Conservation (phyloP, 768 basidiomycete species). For the Termitomyces sp. region DNA sequence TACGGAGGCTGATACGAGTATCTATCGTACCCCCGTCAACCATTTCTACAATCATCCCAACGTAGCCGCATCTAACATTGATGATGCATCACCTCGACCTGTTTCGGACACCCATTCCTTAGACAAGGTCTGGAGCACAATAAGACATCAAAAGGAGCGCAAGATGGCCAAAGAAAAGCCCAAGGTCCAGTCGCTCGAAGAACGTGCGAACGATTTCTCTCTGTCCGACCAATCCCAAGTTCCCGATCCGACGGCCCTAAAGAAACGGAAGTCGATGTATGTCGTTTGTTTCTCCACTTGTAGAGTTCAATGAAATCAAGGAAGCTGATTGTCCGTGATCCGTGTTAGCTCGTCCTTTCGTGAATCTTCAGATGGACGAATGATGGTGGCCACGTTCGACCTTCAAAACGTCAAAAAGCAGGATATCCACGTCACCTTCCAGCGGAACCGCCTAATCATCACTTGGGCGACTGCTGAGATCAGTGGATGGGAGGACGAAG, state of each 20-base stretch:
- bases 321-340: slow-evolving; percentile 10
- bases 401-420: slow-evolving; percentile 66
- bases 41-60: slow-evolving; percentile 33
- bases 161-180: slow-evolving; percentile 64
- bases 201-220: slow-evolving; percentile 30
- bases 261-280: slow-evolving; percentile 64
- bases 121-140: slow-evolving; percentile 60
- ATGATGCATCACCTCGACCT: slow-evolving; percentile 32
- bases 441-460: slow-evolving; percentile 54
- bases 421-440: slow-evolving; percentile 73
- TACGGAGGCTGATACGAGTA: slow-evolving; percentile 28
- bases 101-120: slow-evolving; percentile 38
- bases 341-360: slow-evolving; percentile 56
- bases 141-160: slow-evolving; percentile 60
- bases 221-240: slow-evolving; percentile 24
- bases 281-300: slow-evolving; percentile 17
- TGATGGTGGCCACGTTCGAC: slow-evolving; percentile 68
- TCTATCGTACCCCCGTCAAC: slow-evolving; percentile 17
- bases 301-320: slow-evolving; percentile 10
- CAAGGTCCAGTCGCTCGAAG: slow-evolving; percentile 68
- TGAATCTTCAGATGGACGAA: slow-evolving; percentile 66
- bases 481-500: slow-evolving; percentile 58
- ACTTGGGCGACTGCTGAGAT: slow-evolving; percentile 62
- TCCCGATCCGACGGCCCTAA: slow-evolving; percentile 38
- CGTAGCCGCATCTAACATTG: slow-evolving; percentile 36